A percentile compares a stretch with the other conserved stretches of the same genome.
phyloP scores from a whole-genome alignment of 495 filamentous ascomycete genomes.

The Hypoxylon perforatum region DNA sequence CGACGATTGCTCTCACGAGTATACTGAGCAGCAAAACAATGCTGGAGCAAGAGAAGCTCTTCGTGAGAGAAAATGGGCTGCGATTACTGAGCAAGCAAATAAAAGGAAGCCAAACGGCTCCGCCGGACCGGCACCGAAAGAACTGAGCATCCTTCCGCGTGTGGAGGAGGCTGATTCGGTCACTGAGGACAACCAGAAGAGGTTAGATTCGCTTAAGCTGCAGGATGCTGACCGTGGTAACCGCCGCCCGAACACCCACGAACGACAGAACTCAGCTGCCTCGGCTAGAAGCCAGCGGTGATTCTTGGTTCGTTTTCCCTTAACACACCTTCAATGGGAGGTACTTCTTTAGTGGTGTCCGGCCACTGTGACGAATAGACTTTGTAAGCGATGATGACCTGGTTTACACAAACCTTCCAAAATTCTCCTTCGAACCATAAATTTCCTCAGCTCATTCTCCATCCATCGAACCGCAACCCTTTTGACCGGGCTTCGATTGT shows the following conservation, averaged over 20 bases:
- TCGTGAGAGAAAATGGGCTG: slow-evolving; percentile 87
- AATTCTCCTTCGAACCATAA: slow-evolving; percentile 9
- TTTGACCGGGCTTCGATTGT: slow-evolving; percentile 25
- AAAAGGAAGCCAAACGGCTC: slow-evolving; percentile 55
- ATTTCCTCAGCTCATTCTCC: too few species aligned
- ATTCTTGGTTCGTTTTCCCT: slow-evolving; percentile 22
- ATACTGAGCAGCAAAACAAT: slow-evolving; percentile 94
- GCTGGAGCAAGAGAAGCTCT: slow-evolving; percentile 80
- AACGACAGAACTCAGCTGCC: slow-evolving; percentile 62
- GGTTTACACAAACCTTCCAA: slow-evolving; percentile 45
- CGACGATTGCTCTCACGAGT: slow-evolving; percentile 97
- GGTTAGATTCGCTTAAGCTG: slow-evolving; percentile 84
- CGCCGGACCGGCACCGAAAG: slow-evolving; percentile 47
- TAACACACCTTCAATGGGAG: slow-evolving; percentile 9
- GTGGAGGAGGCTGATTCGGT: slow-evolving; percentile 77
- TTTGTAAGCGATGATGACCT: slow-evolving; percentile 35
- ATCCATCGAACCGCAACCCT: slow-evolving; percentile 22
- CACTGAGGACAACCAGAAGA: slow-evolving; percentile 84
- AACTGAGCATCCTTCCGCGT: slow-evolving; percentile 55
- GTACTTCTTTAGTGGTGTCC: slow-evolving; percentile 18
- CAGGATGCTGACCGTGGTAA: slow-evolving; percentile 70
- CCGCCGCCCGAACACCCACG: slow-evolving; percentile 56
- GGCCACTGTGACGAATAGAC: slow-evolving; percentile 36
- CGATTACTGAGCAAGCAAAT: slow-evolving; percentile 81
- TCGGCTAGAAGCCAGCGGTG: slow-evolving; percentile 62